Evolutionary conservation across 371 early-diverging fungal species (phyloP).

Genomic region (Phascolomyces articulosus): DNA sequence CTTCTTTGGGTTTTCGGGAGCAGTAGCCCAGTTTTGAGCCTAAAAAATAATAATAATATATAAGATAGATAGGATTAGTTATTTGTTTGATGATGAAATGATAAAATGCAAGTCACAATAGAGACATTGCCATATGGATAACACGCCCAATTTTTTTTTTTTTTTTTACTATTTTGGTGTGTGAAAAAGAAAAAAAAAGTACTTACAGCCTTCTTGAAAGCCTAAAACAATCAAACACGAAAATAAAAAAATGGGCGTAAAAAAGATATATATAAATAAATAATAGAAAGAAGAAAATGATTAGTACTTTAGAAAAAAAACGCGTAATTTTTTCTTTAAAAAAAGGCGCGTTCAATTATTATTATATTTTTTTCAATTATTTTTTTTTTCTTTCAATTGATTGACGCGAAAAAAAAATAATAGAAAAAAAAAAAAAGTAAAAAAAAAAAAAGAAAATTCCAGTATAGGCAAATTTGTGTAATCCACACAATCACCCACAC

Average conservation of each 20-base stretch:
- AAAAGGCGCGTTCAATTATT: background rate
- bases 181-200: slow-evolving; percentile 12
- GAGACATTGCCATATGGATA: background rate
- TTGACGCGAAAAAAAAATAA: slow-evolving; percentile 7
- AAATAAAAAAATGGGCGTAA: background rate
- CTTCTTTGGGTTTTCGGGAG: slow-evolving; percentile 54
- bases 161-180: background rate
- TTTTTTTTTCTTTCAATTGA: slow-evolving; percentile 2
- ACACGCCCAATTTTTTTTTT: background rate
- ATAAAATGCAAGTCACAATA: background rate
- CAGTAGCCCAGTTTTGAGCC: slow-evolving; percentile 44
- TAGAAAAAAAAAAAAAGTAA: background rate
- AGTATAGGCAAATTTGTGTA: background rate
- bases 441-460: slow-evolving; percentile 1
- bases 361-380: background rate
- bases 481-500: slow-evolving; percentile 5
- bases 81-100: background rate
- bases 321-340: background rate
- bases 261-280: background rate
- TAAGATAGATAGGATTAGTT: background rate
- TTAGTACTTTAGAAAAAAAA: background rate
- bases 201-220: slow-evolving; percentile 50
- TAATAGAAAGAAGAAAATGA: background rate
- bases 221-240: slow-evolving; percentile 24
- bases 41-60: slow-evolving; percentile 16